phyloP scores from a whole-genome alignment of 257 asterid species.

The Solanum chaucha region DNA sequence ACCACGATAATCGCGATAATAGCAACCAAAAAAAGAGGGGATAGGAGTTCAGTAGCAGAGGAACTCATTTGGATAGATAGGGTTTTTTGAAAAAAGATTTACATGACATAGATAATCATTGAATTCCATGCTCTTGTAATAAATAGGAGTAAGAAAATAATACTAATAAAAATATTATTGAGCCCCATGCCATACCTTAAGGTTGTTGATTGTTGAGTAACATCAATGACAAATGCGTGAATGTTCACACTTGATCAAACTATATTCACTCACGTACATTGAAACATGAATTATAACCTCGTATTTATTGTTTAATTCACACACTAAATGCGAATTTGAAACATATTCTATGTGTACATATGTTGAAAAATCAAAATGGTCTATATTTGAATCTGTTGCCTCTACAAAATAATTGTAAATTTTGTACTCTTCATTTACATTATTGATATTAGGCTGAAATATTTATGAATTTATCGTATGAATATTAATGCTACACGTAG shows the following conservation, averaged over 20 bases:
- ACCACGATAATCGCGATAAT: conserved; percentile 24
- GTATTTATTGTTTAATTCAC: neutral
- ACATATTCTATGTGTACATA: neutral
- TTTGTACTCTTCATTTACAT: neutral
- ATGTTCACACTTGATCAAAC: neutral
- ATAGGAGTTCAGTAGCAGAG: conserved; percentile 30
- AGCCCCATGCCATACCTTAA: conserved; percentile 26
- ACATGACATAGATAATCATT: conserved; percentile 32
- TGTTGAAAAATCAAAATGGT: neutral
- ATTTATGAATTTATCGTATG: neutral
- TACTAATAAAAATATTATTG: neutral
- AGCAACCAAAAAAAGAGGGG: conserved; percentile 31
- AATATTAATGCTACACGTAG: neutral
- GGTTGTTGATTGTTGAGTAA: conserved; percentile 26
- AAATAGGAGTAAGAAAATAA: neutral
- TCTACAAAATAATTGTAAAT: neutral
- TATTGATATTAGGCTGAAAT: neutral
- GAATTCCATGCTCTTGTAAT: conserved; percentile 5
- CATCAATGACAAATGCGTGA: conserved; percentile 12
- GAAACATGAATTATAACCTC: neutral
- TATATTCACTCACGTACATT: neutral
- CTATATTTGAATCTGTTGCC: neutral
- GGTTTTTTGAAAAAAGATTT: neutral
- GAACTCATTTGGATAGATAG: neutral
- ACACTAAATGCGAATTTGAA: neutral